Percentiles rank a stretch among this genome's conserved stretches.
phyloP scores from a whole-genome alignment of 2,329 filamentous ascomycete genomes.

The Aspergillus brunneoviolaceus region DNA sequence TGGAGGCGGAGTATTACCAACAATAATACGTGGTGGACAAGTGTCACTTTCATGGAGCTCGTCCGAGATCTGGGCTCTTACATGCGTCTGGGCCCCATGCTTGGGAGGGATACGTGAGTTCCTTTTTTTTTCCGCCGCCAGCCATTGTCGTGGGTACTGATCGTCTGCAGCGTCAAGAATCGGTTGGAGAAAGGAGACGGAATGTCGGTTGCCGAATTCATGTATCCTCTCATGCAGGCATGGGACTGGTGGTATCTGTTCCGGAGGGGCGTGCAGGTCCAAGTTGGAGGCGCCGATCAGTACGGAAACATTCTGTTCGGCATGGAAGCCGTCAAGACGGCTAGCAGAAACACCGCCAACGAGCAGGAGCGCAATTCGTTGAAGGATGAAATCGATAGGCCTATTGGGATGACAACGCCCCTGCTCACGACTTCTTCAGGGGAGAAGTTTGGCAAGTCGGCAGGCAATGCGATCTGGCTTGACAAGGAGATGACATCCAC shows the following conservation, averaged over 20 bases:
- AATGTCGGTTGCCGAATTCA: conserved; percentile 92
- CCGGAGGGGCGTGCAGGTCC: conserved; percentile 69
- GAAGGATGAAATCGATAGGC: conserved; percentile 45
- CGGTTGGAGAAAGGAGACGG: conserved; percentile 83
- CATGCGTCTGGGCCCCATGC: conserved; percentile 79
- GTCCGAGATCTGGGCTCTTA: conserved; percentile 70
- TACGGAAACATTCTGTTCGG: conserved; percentile 94
- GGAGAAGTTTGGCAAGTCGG: conserved; percentile 90
- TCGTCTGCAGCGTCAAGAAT: conserved; percentile 67
- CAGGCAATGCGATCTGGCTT: conserved; percentile 92
- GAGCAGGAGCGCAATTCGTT: conserved; percentile 41
- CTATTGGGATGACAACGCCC: conserved; percentile 86
- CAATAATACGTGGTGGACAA: conserved; percentile 81
- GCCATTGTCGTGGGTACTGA: not conserved
- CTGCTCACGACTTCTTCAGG: conserved; percentile 82
- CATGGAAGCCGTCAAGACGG: conserved; percentile 77
- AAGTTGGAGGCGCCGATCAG: conserved; percentile 94
- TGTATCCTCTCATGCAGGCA: conserved; percentile 87
- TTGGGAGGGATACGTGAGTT: conserved; percentile 80
- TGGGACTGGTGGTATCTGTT: conserved; percentile 97
- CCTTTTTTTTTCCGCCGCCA: not conserved
- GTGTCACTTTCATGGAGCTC: conserved; percentile 70
- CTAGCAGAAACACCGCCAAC: conserved; percentile 52
- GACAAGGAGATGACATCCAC: conserved; percentile 75
- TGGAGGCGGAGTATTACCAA: conserved; percentile 71